Percentiles rank a stretch among this genome's conserved stretches.
Evolutionary conservation across 2,329 filamentous ascomycete genomes (phyloP).

Genomic region (Dactylonectria estremocensis): DNA sequence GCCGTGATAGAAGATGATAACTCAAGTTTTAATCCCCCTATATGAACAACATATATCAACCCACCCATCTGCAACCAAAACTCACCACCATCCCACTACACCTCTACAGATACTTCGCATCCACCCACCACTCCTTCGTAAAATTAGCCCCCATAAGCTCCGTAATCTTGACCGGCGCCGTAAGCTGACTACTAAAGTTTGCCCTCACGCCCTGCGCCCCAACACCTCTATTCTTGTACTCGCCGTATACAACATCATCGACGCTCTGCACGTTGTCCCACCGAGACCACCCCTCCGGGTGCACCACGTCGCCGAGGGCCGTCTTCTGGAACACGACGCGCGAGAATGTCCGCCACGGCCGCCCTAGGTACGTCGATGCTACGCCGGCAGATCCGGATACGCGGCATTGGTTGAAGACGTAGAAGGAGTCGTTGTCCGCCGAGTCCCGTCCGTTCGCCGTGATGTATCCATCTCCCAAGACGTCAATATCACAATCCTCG

Average conservation of each 20-base stretch:
- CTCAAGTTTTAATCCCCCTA: too few species aligned
- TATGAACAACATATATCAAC: not conserved
- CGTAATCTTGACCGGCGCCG: not conserved
- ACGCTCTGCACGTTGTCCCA: not conserved
- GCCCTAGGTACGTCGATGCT: constrained; percentile 10
- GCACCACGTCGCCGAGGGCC: not conserved
- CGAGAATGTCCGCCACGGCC: constrained; percentile 10
- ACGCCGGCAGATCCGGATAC: constrained; percentile 1
- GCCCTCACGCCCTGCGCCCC: not conserved
- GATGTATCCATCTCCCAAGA: not conserved
- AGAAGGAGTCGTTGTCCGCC: constrained; percentile 1
- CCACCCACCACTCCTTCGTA: constrained; percentile 11
- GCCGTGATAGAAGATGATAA: too few species aligned
- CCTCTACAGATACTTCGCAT: not conserved
- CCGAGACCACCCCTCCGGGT: constrained; percentile 4
- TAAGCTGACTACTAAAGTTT: constrained; percentile 2
- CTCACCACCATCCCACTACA: not conserved
- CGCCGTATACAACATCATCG: not conserved
- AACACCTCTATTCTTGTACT: constrained; percentile 6
- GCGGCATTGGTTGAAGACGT: constrained; percentile 9
- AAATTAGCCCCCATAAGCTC: not conserved
- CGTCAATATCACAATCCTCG: constrained; percentile 4
- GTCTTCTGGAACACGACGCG: constrained; percentile 12
- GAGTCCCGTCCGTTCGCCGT: constrained; percentile 4
- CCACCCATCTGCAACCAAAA: not conserved